Evolutionary conservation across 140 eudicot species (phyloP).

Genomic region (Ambrosia hybrid): DNA sequence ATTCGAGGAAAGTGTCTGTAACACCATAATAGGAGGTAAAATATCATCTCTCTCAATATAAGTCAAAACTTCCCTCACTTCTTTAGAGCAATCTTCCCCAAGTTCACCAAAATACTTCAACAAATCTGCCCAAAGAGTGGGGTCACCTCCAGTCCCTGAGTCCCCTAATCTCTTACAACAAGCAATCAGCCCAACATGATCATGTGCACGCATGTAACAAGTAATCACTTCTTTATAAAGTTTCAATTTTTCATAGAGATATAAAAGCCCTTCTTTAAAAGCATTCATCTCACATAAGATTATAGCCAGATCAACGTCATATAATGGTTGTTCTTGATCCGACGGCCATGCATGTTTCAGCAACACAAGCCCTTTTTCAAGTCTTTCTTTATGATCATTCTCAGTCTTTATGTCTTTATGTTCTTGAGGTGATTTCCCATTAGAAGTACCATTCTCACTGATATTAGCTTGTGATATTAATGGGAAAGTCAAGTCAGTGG

Average conservation of each 20-base stretch:
- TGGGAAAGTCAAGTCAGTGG: slow-evolving; percentile 70
- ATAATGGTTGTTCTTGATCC: slow-evolving; percentile 81
- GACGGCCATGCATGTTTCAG: slow-evolving; percentile 87
- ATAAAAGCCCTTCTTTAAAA: slow-evolving; percentile 78
- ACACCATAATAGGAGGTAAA: slow-evolving; percentile 87
- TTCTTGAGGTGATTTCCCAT: slow-evolving; percentile 48
- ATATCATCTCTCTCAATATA: slow-evolving; percentile 95
- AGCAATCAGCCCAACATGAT: slow-evolving; percentile 89
- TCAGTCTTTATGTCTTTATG: slow-evolving; percentile 34
- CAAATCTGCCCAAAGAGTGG: slow-evolving; percentile 87
- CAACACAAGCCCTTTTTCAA: slow-evolving; percentile 72
- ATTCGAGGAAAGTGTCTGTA: slow-evolving; percentile 82
- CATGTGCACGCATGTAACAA: slow-evolving; percentile 97
- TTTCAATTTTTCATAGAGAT: slow-evolving; percentile 87
- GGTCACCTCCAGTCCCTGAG: slow-evolving; percentile 84
- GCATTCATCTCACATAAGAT: slow-evolving; percentile 87
- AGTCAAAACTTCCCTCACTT: slow-evolving; percentile 80
- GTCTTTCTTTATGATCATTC: slow-evolving; percentile 62
- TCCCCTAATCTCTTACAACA: slow-evolving; percentile 99
- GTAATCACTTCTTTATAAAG: slow-evolving; percentile 93
- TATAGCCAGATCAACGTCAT: slow-evolving; percentile 88
- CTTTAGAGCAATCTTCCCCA: slow-evolving; percentile 97
- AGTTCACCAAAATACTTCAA: slow-evolving; percentile 96
- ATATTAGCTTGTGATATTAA: slow-evolving; percentile 34
- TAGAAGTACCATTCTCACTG: slow-evolving; percentile 43